Evolutionary conservation across 768 basidiomycete genomes (phyloP), one percentile per base, ranked within the genome.

Genomic region (Termitomyces sp.): DNA sequence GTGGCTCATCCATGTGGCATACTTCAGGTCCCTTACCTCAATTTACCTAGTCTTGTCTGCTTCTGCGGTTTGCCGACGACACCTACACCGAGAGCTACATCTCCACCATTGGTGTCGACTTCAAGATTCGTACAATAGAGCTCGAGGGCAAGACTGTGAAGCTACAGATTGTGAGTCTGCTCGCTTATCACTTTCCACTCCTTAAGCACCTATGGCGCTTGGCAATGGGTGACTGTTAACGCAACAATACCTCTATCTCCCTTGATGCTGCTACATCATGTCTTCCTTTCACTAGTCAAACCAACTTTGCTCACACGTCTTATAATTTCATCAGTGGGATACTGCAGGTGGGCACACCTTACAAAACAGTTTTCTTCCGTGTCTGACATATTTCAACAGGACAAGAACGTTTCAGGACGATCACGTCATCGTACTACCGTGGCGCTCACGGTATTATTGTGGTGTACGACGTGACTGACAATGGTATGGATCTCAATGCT

Each of bases 401-500:
- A 36, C 97, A 99, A 72, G 97, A 99, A 73, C 86, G 95, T 29
- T 98, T 98, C 88, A 85, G 97, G 58, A 98, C 97, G 13, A 99
- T 99, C 70, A 98, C 97, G 7, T 94, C 95, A 3, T 93, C 95
- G n/a, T 99, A 99, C 80, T 99, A 99, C 78, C 85, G 97, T 56
- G 97, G 97, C 39, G 97, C 97, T 45, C 94, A 96, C 68, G 97
- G 97, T 59, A 98, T 98, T 69, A 90, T 98, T 65, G 89, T 98
- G 47, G 95, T 98, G n/a, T 98, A 98, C 76, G 91, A 94, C 69
- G 94, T 98, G 51, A 96, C 94, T 40, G 95, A 98, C 76, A 92
- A 91, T 65, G 92, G 89, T 89, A 57, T 43, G 75, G 18, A 62
- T 25, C 5, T 20, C 22, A 49, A 18, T 38, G 45, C n/a, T 50